Evolutionary conservation across 73 alveolate species (phyloP).

Genomic region (Durusdinium trenchii): DNA sequence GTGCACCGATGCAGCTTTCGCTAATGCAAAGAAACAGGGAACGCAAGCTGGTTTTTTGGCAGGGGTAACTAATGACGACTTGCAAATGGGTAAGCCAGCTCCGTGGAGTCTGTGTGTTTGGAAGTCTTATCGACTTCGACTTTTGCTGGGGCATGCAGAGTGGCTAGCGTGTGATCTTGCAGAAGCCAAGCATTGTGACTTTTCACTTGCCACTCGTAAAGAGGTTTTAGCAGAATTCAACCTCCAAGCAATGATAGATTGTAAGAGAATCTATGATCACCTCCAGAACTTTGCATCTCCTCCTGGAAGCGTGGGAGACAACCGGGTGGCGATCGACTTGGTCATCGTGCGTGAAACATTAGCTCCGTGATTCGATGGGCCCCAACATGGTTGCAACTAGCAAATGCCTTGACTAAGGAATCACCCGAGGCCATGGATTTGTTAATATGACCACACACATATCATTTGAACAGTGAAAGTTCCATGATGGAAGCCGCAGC

Average conservation of each 20-base stretch:
- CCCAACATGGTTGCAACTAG: slow-evolving; percentile 9
- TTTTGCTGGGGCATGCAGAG: too few species aligned
- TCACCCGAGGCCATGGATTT: slow-evolving; percentile 35
- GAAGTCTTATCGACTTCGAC: too few species aligned
- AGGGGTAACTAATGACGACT: too few species aligned
- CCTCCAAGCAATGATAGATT: background rate
- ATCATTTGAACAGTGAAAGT: background rate
- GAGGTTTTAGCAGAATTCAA: background rate
- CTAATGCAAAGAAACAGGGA: too few species aligned
- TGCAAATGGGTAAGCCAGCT: too few species aligned
- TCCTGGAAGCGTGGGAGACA: background rate
- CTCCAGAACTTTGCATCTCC: background rate
- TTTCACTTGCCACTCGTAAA: background rate
- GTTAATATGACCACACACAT: background rate
- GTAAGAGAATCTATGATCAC: slow-evolving; percentile 17
- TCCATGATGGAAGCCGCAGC: slow-evolving; percentile 41
- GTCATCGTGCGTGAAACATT: background rate
- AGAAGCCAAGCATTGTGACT: background rate
- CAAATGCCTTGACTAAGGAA: slow-evolving; percentile 36
- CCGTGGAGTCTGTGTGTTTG: too few species aligned
- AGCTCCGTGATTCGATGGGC: background rate
- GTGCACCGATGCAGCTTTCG: too few species aligned
- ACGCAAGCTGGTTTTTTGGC: too few species aligned
- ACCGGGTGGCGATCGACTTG: background rate
- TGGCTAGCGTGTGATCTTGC: slow-evolving; percentile 44